Evolutionary conservation across 768 basidiomycete genomes (phyloP), one percentile per base, ranked within the genome.

Genomic region (Boletus subcaerulescens): DNA sequence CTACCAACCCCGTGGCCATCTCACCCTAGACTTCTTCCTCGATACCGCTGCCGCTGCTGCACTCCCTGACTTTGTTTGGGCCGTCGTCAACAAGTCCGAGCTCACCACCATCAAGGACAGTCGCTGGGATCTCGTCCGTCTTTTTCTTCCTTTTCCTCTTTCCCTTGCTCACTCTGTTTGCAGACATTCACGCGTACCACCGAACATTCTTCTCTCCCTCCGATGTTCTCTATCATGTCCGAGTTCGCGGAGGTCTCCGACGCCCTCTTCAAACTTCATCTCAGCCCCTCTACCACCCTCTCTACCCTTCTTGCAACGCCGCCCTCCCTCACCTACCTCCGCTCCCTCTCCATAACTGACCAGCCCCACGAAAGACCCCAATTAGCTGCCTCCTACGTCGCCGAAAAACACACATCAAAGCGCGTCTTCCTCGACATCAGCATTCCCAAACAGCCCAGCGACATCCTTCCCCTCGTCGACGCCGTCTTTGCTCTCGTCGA

Each of bases 241-340:
- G 94, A 97, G 74, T 91, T 83, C 60, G 89, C 89, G 11, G 94
- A 96, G 61, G 77, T 92, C 52, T 89, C 91, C 3, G 91, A 95
- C 20, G 80, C 77, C 62, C 64, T 96, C 48, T 75, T 92, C 66
- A 93, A 91, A 63, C 65, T 67, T 4, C 53, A 54, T 17, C 60
- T 63, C 46, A 50, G 58, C 31, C 72, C 77, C 53, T 73, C 73
- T 67, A 73, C 75, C 33, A 80, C 74, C 57, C 72, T 96, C 29
- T 59, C 79, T 49, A 73, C 80, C 26, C 71, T 80, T n/a, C 75
- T 96, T 50, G 76, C 80, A 48, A 78, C 89, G 60, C 82, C 89
- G 29, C 80, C 79, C 47, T 76, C 86, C 45, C 77, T 81, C 45
- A 80, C 84, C 38, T 86, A 90, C 75, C 91, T 97, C 79, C 88